Conservation (phyloP, 148 eudicot species). For the Rhododendron kiyosumense region DNA sequence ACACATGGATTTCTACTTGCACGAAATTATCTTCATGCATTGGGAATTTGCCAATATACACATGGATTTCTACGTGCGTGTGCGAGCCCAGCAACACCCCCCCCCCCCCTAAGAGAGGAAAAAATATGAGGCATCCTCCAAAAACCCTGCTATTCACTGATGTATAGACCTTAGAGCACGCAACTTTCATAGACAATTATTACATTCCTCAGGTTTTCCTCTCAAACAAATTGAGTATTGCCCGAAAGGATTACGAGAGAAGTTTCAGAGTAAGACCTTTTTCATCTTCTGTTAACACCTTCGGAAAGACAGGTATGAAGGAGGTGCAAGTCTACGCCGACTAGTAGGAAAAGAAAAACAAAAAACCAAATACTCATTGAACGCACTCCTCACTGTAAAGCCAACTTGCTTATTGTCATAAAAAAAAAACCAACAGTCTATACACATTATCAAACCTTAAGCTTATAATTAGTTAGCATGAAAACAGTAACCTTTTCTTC, state of each 20-base stretch:
- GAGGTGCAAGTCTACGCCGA: neutral
- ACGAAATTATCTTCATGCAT: neutral
- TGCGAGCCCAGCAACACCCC: too few relatives aligned
- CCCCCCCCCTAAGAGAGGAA: too few relatives aligned
- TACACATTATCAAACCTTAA: neutral
- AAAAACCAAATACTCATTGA: neutral
- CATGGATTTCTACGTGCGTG: neutral
- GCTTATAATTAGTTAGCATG: neutral
- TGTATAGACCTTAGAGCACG: neutral
- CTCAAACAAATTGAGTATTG: neutral
- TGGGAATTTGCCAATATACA: neutral
- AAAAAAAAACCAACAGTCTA: neutral
- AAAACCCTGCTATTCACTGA: neutral
- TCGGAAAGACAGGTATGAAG: neutral
- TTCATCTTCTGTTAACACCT: neutral
- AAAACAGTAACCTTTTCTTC: constrained; percentile 53
- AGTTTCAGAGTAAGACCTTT: neutral
- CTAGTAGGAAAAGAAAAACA: neutral
- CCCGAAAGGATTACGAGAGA: neutral
- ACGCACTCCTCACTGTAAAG: neutral
- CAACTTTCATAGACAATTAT: neutral
- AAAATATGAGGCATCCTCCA: too few relatives aligned
- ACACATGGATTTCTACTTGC: too few relatives aligned
- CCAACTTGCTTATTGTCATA: neutral
- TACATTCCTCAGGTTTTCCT: neutral